Evolutionary conservation across 441 rosid genomes (phyloP).

Genomic region (Brassica hybrid): DNA sequence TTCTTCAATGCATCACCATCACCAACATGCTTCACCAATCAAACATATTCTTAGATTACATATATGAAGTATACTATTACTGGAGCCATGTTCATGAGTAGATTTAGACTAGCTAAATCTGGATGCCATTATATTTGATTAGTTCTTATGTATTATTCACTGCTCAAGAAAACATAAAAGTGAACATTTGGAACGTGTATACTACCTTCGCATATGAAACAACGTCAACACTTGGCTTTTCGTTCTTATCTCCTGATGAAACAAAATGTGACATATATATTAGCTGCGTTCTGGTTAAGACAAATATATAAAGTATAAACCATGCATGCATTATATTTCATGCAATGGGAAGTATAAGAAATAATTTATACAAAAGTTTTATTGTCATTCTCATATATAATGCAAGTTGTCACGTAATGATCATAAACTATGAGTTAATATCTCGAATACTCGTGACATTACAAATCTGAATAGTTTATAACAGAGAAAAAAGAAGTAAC

Average conservation of each 20-base stretch:
- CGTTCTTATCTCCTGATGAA: slow-evolving; percentile 27
- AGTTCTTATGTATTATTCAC: slow-evolving; percentile 5
- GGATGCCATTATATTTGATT: background rate
- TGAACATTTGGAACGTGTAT: background rate
- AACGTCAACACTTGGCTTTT: slow-evolving; percentile 24
- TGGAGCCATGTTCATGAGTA: background rate
- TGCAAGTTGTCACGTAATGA: too few species aligned
- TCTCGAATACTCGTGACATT: background rate
- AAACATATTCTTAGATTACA: slow-evolving; percentile 1
- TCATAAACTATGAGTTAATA: background rate
- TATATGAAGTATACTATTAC: background rate
- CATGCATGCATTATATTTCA: slow-evolving; percentile 17
- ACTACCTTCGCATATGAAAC: slow-evolving; percentile 40
- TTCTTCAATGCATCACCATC: slow-evolving; percentile 26
- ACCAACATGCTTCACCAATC: slow-evolving; percentile 25
- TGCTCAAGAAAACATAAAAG: background rate
- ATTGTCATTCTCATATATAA: background rate
- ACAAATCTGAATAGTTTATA: background rate
- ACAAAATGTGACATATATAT: background rate
- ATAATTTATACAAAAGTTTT: background rate
- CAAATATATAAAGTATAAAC: background rate
- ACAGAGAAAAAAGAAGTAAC: background rate
- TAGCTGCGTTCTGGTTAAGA: background rate
- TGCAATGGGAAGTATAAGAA: background rate
- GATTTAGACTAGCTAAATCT: background rate